Evolutionary conservation across 176 grass and related monocot genomes (phyloP), one percentile per base, ranked within the genome.

Genomic region (Paspalum notatum): DNA sequence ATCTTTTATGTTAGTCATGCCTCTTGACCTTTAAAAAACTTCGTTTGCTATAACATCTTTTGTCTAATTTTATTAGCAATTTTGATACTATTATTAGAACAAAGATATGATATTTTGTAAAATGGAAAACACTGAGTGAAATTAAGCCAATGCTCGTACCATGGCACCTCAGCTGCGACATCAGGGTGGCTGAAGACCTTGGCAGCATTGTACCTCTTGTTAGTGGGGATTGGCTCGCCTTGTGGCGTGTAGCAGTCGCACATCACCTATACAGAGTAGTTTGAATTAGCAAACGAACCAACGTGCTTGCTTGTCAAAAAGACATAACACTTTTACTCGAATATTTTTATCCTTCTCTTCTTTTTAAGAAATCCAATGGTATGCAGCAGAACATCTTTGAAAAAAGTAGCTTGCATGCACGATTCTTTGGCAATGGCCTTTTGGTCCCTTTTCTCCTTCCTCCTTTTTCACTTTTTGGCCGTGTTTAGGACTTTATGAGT

Each of bases 211-310:
- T 73, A 8, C 81, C 95, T 90, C 83, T 97, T 97, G 92, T 97
- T 97, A 15, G 85, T 94, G 16, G 89, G 89, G 53, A 97, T 90
- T 53, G 95, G 85, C 63, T 56, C 87, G 5, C 91, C 95, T 85
- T 92, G 90, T 25, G 95, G 95, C 41, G 95, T 97, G 66, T 94
- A 94, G 75, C 95, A 97, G 89, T 97, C 92, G 46, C 95, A 97
- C 90, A 97, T 97, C 54, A 97, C 95, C 95, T 97, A 65, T 42
- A 74, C 4, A 22, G 54, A 85, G 20, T 76, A 85, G 26, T 76
- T 27, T 47, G 22, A 71, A 26, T 22, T 17, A 78, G 7, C 26
- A 59, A 79, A 58, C 66, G 32, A 43, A 12, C 52, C 12, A 72
- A 72, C n/a, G 17, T 49, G 58, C 18, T 39, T 46, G 76, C 69